Evolutionary conservation across 2,329 filamentous ascomycete genomes (phyloP).

Genomic region (Aspergillus melleus): DNA sequence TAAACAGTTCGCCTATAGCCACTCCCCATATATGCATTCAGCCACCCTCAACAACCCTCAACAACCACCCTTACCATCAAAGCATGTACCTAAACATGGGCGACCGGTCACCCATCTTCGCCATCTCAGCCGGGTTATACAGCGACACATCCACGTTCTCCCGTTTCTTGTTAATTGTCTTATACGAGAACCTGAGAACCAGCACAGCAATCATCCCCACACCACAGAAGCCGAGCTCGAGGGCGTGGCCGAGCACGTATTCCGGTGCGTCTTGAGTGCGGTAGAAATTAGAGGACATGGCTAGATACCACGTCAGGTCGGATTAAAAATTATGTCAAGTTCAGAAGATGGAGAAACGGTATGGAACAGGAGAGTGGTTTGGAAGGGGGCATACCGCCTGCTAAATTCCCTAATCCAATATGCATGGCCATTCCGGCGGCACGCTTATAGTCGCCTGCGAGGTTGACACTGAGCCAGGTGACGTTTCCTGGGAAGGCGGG

Average conservation of each 20-base stretch:
- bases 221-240: conserved; percentile 53
- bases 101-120: conserved; percentile 61
- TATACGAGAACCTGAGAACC: conserved; percentile 53
- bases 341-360: not conserved
- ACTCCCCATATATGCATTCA: not conserved
- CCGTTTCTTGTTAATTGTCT: conserved; percentile 59
- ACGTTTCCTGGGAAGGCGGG: conserved; percentile 47
- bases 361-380: not conserved
- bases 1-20: not conserved
- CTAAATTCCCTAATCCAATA: conserved; percentile 60
- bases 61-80: conserved; percentile 20
- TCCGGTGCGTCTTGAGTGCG: conserved; percentile 51
- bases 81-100: conserved; percentile 64
- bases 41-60: too few species aligned
- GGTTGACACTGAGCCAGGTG: conserved; percentile 62
- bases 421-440: conserved; percentile 65
- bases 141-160: conserved; percentile 45
- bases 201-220: conserved; percentile 48
- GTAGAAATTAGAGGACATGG: conserved; percentile 74
- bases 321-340: too few species aligned
- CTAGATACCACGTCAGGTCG: conserved; percentile 28
- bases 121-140: conserved; percentile 52
- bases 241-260: conserved; percentile 53
- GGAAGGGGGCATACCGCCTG: conserved; percentile 31
- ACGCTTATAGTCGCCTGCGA: conserved; percentile 57